These are phyloP conservation scores for Populus alba DNA, from an alignment of 345 rosid species.

Conservation along the genomic window DNA sequence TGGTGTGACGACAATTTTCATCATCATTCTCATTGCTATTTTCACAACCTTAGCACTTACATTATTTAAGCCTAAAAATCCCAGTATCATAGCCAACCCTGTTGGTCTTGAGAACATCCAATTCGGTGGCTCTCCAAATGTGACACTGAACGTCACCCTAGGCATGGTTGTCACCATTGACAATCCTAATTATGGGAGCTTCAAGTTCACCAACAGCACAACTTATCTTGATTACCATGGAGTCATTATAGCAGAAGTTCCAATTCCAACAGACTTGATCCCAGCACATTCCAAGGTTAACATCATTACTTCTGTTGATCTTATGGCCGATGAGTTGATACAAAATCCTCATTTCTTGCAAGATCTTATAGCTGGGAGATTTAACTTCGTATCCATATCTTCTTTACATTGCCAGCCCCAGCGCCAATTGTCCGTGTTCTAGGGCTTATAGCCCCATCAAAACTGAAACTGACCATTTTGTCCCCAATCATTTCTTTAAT, in stretches of 20 bases:
- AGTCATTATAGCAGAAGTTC: constrained; percentile 18
- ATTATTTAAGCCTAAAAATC: constrained; percentile 44
- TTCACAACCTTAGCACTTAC: constrained; percentile 33
- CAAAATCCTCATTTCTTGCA: constrained; percentile 18
- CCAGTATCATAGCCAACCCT: constrained; percentile 28
- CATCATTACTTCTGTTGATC: constrained; percentile 24
- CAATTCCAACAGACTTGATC: constrained; percentile 14
- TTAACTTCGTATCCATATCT: constrained; percentile 34
- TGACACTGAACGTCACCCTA: constrained; percentile 19
- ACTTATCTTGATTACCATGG: constrained; percentile 30
- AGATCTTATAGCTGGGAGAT: constrained; percentile 34
- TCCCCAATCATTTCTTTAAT: no score
- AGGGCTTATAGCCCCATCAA: no score
- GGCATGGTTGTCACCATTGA: constrained; percentile 27
- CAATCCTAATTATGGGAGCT: constrained; percentile 46
- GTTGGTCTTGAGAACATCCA: constrained; percentile 25
- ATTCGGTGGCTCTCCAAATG: neutral
- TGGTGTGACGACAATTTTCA: constrained; percentile 14
- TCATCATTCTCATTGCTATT: constrained; percentile 15
- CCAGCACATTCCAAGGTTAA: constrained; percentile 31
- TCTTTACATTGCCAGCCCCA: constrained; percentile 26
- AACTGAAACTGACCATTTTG: no score
- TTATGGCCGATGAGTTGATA: constrained; percentile 27
- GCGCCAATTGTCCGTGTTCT: no score
- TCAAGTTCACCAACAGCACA: constrained; percentile 30